Percentiles rank a stretch among this genome's conserved stretches.
phyloP scores from a whole-genome alignment of 192 early-diverging fungal genomes.

The Linnemannia schmuckeri region DNA sequence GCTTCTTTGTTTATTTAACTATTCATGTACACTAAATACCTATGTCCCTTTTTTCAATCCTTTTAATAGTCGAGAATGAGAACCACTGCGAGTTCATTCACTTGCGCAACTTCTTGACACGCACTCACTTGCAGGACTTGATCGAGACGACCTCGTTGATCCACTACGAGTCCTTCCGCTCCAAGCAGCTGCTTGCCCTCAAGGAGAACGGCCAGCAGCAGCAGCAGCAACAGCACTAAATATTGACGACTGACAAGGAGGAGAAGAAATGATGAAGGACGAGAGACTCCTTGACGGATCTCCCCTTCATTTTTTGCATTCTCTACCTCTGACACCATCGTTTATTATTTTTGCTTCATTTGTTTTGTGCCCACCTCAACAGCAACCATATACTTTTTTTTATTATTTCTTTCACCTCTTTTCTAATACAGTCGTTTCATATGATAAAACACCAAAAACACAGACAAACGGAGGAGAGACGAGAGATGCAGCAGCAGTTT shows the following conservation, averaged over 20 bases:
- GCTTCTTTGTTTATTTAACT: not conserved
- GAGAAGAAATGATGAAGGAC: not conserved
- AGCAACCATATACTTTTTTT: not conserved
- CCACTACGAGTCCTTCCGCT: conserved; percentile 98
- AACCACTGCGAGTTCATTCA: conserved; percentile 95
- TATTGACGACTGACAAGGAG: no score
- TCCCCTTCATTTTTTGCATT: not conserved
- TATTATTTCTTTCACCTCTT: not conserved
- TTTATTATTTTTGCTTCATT: conserved; percentile 2
- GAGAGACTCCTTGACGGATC: not conserved
- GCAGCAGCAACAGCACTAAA: conserved; percentile 21
- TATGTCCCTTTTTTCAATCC: not conserved
- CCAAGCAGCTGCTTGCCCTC: conserved; percentile 72
- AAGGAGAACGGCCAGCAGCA: conserved; percentile 67
- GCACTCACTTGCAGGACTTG: conserved; percentile 97
- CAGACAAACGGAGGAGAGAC: no score
- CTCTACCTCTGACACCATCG: not conserved
- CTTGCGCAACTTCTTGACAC: conserved; percentile 91
- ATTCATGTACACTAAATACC: not conserved
- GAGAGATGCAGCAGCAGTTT: no score
- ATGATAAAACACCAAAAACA: no score
- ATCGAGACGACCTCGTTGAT: conserved; percentile 94
- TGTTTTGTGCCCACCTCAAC: not conserved
- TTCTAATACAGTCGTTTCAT: no score
- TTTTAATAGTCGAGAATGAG: conserved; percentile 87